Base-by-base conservation (phyloP, 441 rosid genomes). In the Theobroma grandiflorum region DNA sequence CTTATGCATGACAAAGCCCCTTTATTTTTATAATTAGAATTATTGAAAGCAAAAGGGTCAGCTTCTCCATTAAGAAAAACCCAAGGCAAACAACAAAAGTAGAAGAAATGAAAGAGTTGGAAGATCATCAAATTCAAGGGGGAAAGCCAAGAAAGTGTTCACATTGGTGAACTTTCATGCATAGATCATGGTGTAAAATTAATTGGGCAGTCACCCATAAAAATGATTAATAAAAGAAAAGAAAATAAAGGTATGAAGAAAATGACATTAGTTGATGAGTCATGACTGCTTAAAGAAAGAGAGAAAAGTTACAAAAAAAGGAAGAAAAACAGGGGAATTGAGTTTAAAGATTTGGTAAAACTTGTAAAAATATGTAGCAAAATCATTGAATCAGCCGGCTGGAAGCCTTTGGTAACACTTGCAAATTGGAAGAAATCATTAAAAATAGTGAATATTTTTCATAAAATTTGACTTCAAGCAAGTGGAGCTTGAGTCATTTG, bases 141-240 rank as follows among this genome's bases (percentile, higher is more conserved):
- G 69, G 4, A 47, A 68, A 72, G 80, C 75, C 81, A 72, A 85
- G 55, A 53, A 20, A 63, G 65, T 55, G 73, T 74, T 84, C 63
- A 78, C 52, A 72, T 43, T 14, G 14, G 11, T 0, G 18, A 64
- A 55, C 33, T 40, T 12, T 31, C 4, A 26, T 12, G 16, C 45
- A 35, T 26, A 67, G n/a, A 57, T 26, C 10, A 49, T 15, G 8
- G 43, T 26, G 31, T n/a, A 61, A 43, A 3, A 16, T 76, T 43
- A 22, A 12, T 68, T 35, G 52, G 67, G 63, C 58, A 11, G 49
- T 53, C 50, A 49, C 35, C 8, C 52, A 74, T 61, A 20, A 42
- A 58, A 68, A 20, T 12, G 0, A 12, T 10, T 38, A 33, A 14
- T 8, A 52, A 45, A 64, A 12, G 16, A 8, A 8, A 45, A 16